Evolutionary conservation across 176 grass and related monocot genomes (phyloP).

Genomic region (Areca catechu): DNA sequence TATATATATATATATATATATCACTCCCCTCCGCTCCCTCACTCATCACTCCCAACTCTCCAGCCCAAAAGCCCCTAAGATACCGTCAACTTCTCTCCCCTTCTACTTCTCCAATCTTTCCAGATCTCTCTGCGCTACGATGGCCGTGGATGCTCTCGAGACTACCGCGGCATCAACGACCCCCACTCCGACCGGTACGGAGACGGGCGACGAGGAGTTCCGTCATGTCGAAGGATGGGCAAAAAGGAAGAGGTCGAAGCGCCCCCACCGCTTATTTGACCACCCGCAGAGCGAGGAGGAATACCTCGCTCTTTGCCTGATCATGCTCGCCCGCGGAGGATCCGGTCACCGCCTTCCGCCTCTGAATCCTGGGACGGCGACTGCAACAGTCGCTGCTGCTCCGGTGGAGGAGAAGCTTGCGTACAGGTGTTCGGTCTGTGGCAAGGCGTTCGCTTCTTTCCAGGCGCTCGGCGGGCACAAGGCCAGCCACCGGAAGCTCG

Average conservation of each 20-base stretch:
- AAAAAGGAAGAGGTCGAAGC: slow-evolving; percentile 80
- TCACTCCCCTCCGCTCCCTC: too few relatives aligned
- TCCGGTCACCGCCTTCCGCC: background rate
- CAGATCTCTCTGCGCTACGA: too few relatives aligned
- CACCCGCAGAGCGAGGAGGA: slow-evolving; percentile 69
- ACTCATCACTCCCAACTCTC: too few relatives aligned
- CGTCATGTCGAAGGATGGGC: slow-evolving; percentile 63
- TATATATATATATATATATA: too few relatives aligned
- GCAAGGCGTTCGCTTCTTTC: slow-evolving; percentile 79
- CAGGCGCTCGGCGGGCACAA: slow-evolving; percentile 97
- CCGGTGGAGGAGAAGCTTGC: slow-evolving; percentile 11
- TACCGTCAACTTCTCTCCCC: too few relatives aligned
- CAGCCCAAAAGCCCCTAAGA: too few relatives aligned
- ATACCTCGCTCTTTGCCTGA: slow-evolving; percentile 80
- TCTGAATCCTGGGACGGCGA: background rate
- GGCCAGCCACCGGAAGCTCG: slow-evolving; percentile 69
- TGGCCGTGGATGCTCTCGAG: too few relatives aligned
- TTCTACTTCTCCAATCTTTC: too few relatives aligned
- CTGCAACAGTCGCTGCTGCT: slow-evolving; percentile 3
- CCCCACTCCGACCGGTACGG: slow-evolving; percentile 6
- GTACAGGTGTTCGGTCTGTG: slow-evolving; percentile 82
- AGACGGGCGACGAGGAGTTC: slow-evolving; percentile 36
- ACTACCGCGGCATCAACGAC: too few relatives aligned
- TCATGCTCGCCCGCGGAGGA: slow-evolving; percentile 77
- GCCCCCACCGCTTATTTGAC: slow-evolving; percentile 14